Percentiles rank a stretch among this genome's conserved stretches.
These are phyloP conservation scores for Euphorbia pulcherrima DNA, from an alignment of 345 rosid species.

Conservation along the genomic window DNA sequence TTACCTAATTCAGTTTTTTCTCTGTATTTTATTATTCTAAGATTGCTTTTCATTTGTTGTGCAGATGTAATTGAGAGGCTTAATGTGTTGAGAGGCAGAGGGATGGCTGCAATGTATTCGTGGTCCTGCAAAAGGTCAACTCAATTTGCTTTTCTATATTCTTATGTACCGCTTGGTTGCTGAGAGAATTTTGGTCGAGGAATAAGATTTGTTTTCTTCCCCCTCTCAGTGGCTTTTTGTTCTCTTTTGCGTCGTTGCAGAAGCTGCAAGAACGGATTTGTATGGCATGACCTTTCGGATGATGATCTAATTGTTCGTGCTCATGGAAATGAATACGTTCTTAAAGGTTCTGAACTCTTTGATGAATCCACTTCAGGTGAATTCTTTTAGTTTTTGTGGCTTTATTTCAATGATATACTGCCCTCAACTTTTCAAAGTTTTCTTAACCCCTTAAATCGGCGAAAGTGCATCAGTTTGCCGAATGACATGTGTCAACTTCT, in stretches of 20 bases:
- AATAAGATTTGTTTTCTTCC: too few relatives aligned
- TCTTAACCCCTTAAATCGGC: too few relatives aligned
- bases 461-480: too few relatives aligned
- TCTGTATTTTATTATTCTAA: not conserved
- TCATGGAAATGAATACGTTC: slow-evolving; percentile 84
- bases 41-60: not conserved
- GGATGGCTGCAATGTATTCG: slow-evolving; percentile 85
- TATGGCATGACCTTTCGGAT: slow-evolving; percentile 89
- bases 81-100: slow-evolving; percentile 88
- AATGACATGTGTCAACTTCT: too few relatives aligned
- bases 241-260: slow-evolving; percentile 33
- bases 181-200: slow-evolving; percentile 9
- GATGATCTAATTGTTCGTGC: slow-evolving; percentile 86
- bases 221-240: not conserved
- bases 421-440: too few relatives aligned
- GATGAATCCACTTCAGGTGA: slow-evolving; percentile 70
- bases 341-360: slow-evolving; percentile 88
- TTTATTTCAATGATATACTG: too few relatives aligned
- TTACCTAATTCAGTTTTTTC: slow-evolving; percentile 27
- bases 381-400: not conserved
- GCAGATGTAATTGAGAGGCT: slow-evolving; percentile 84
- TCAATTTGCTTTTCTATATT: not conserved
- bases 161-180: slow-evolving; percentile 12
- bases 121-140: slow-evolving; percentile 88
- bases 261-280: slow-evolving; percentile 94